Base-by-base conservation (phyloP, 2,329 filamentous ascomycete genomes). In the Aspergillus sp. region DNA sequence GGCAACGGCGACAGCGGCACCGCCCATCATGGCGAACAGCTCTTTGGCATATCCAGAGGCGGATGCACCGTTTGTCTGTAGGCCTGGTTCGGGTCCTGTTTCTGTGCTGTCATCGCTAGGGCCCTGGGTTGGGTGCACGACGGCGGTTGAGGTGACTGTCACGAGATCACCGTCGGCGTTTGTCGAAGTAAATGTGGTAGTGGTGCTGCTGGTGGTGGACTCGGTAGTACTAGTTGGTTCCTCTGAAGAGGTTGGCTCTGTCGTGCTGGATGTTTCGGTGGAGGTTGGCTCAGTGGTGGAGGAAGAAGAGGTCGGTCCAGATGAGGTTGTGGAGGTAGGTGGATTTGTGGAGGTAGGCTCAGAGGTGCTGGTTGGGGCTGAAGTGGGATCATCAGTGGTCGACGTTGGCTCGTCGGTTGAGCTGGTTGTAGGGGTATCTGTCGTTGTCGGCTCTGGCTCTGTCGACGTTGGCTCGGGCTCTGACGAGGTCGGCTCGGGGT, bases 61-160 rank as follows among this genome's bases (percentile, higher is more conserved):
- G 15, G 71, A 59, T 12, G 69, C 65, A 2, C 64, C 71, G 51
- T 68, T 73, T 12, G 75, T 75, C 59, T 80, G 77, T 58, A 80
- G 66, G 37, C 73, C 69, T 6, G 78, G 76, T 4, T 68, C 61
- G 3, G 63, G 62, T 1, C 65, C 60, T 9, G 65, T 66, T 12
- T 66, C 59, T 15, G 67, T 68, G 3, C 64, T 56, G 22, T 60
- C 66, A 2, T 65, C 67, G 5, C 61, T 59, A 22, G 64, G 56
- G 13, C 72, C 71, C 20, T 56, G 53, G 19, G 64, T 64, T 9
- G 76, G 75, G 44, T 77, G 70, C 45, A 80, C 74, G 34, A 80
- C 69, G 3, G 78, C 76, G n/a, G 79, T 67, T 40, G 75, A 71
- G 11, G 79, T 81, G 58, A 77, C 70, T 42, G 78, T 80, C 61